These are phyloP conservation scores for Penicillium hesseltinei DNA, from an alignment of 2,329 filamentous ascomycete genomes.

Conservation along the genomic window DNA sequence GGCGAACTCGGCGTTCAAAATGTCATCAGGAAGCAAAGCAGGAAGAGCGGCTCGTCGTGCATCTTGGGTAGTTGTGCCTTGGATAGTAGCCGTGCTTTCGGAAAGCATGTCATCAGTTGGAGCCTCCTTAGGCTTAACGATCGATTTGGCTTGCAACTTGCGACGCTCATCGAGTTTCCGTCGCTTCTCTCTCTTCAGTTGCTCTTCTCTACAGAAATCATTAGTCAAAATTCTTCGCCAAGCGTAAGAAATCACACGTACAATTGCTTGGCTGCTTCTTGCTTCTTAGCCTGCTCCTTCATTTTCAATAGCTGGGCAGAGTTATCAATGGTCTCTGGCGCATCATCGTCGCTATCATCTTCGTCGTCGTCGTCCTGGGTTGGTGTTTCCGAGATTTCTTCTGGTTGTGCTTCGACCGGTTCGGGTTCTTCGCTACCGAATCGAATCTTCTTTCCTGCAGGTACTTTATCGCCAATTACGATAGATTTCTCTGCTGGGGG, in stretches of 20 bases:
- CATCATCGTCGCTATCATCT: conserved; percentile 40
- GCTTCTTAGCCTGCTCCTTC: conserved; percentile 40
- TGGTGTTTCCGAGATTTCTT: conserved; percentile 22
- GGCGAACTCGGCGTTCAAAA: conserved; percentile 49
- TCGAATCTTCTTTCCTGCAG: conserved; percentile 30
- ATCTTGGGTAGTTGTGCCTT: conserved; percentile 39
- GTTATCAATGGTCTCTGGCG: conserved; percentile 44
- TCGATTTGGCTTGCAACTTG: conserved; percentile 39
- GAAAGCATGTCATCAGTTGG: conserved; percentile 38
- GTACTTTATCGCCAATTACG: conserved; percentile 16
- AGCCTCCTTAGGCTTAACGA: conserved; percentile 29
- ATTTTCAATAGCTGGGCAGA: conserved; percentile 39
- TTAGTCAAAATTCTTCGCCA: conserved; percentile 18
- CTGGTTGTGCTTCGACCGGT: conserved; percentile 19
- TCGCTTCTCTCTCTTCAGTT: conserved; percentile 41
- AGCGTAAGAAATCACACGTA: conserved; percentile 21
- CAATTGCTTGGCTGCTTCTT: conserved; percentile 39
- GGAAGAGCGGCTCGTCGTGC: conserved; percentile 44
- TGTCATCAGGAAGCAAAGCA: conserved; percentile 51
- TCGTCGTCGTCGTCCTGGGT: conserved; percentile 27
- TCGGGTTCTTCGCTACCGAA: conserved; percentile 45
- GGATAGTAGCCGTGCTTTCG: conserved; percentile 43
- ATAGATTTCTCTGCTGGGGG: conserved; percentile 8
- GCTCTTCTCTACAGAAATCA: conserved; percentile 34
- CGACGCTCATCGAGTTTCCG: conserved; percentile 40